These are phyloP conservation scores for Phaeotremella fagi DNA, from an alignment of 768 basidiomycete genomes.

Conservation along the genomic window DNA sequence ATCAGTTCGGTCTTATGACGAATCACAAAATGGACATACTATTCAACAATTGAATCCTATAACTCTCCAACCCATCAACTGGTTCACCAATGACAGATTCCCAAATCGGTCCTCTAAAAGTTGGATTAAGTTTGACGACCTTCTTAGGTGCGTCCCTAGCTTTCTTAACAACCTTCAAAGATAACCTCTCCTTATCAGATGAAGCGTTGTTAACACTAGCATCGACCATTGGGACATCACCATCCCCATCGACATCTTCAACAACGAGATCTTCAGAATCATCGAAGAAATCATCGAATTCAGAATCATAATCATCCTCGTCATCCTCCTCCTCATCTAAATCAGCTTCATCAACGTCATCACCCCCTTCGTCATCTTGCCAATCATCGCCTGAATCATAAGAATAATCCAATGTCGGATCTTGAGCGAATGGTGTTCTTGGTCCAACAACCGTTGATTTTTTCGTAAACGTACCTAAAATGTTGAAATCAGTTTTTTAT, in stretches of 20 bases:
- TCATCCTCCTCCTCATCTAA: conserved; percentile 58
- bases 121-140: conserved; percentile 72
- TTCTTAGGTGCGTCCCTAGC: conserved; percentile 54
- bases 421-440: conserved; percentile 74
- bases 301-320: conserved; percentile 55
- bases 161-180: conserved; percentile 36
- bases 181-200: conserved; percentile 13
- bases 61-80: conserved; percentile 66
- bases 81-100: conserved; percentile 66
- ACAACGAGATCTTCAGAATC: conserved; percentile 62
- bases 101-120: conserved; percentile 76
- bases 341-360: conserved; percentile 52
- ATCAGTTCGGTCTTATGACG: background rate
- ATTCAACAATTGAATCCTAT: conserved; percentile 76
- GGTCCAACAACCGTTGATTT: conserved; percentile 72
- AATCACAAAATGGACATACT: conserved; percentile 53
- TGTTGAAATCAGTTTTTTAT: background rate
- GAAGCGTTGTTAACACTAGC: background rate
- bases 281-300: conserved; percentile 72
- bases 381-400: conserved; percentile 96
- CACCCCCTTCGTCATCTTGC: conserved; percentile 76
- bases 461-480: conserved; percentile 73
- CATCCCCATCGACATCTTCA: conserved; percentile 41
- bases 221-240: background rate
- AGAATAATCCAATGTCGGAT: conserved; percentile 76